These are phyloP conservation scores for Boeremia lycopersici DNA, from an alignment of 2,329 filamentous ascomycete genomes.

Conservation along the genomic window DNA sequence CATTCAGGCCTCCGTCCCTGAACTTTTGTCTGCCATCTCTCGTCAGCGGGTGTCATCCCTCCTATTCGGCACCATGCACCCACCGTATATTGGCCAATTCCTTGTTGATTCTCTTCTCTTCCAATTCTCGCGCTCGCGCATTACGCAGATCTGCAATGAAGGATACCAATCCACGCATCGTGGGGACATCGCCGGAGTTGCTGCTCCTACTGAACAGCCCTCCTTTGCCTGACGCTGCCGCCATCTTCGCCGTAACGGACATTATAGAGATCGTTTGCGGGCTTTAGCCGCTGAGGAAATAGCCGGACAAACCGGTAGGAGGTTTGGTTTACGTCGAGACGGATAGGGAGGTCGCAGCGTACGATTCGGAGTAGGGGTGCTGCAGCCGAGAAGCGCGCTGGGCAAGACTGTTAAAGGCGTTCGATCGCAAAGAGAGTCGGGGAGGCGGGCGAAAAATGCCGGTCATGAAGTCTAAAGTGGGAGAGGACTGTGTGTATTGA, in stretches of 20 bases:
- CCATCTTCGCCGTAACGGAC: slow-evolving; percentile 44
- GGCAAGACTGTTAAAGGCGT: slow-evolving; percentile 23
- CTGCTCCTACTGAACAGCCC: slow-evolving; percentile 51
- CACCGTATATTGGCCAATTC: slow-evolving; percentile 95
- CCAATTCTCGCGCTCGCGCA: slow-evolving; percentile 89
- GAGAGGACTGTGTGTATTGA: slow-evolving; percentile 2
- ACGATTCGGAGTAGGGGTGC: slow-evolving; percentile 31
- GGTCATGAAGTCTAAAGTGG: slow-evolving; percentile 26
- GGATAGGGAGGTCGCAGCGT: slow-evolving; percentile 1
- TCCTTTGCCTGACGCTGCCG: slow-evolving; percentile 45
- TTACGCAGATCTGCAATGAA: slow-evolving; percentile 98
- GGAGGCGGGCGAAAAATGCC: slow-evolving; percentile 14
- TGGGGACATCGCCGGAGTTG: slow-evolving; percentile 47
- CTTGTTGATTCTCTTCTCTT: slow-evolving; percentile 99
- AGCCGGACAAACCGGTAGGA: slow-evolving; percentile 34
- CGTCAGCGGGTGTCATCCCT: slow-evolving; percentile 29
- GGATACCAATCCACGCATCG: slow-evolving; percentile 75
- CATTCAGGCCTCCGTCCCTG: slow-evolving; percentile 90
- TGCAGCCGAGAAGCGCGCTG: slow-evolving; percentile 28
- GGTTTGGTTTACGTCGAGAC: slow-evolving; percentile 7
- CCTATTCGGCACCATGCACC: slow-evolving; percentile 37
- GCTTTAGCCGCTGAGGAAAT: slow-evolving; percentile 39
- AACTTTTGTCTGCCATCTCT: slow-evolving; percentile 77
- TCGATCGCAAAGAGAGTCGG: slow-evolving; percentile 33
- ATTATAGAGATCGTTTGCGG: slow-evolving; percentile 35